Percentiles rank a stretch among this genome's conserved stretches.
These are phyloP conservation scores for Odontarrhena argentea DNA, from an alignment of 345 rosid species.

Conservation along the genomic window DNA sequence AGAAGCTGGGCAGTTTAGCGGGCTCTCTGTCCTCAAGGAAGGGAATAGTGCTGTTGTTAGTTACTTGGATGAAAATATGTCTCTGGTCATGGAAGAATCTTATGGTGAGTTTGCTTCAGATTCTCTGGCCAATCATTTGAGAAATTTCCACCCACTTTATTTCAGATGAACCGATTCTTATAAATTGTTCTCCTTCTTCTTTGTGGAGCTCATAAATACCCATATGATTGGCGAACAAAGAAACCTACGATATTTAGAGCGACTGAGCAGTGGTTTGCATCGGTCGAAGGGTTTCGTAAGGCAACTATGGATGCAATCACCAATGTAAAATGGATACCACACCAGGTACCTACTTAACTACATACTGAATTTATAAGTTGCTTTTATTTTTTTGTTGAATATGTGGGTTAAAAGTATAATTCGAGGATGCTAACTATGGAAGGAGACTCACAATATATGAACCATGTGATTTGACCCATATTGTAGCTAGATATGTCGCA, in stretches of 20 bases:
- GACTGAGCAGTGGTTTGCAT: slow-evolving; percentile 99
- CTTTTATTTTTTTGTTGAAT: not conserved
- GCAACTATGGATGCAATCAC: slow-evolving; percentile 85
- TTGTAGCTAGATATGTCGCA: not conserved
- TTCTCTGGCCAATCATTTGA: slow-evolving; percentile 22
- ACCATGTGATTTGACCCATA: slow-evolving; percentile 12
- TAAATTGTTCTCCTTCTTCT: slow-evolving; percentile 29
- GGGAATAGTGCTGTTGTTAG: slow-evolving; percentile 83
- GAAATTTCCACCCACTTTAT: not conserved
- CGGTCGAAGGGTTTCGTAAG: slow-evolving; percentile 84
- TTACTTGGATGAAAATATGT: slow-evolving; percentile 70
- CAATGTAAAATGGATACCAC: slow-evolving; percentile 83
- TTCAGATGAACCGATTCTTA: slow-evolving; percentile 10
- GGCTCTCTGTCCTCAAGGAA: slow-evolving; percentile 92
- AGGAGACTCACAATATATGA: slow-evolving; percentile 2
- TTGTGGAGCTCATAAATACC: slow-evolving; percentile 82
- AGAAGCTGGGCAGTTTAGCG: slow-evolving; percentile 83
- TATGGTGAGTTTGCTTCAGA: slow-evolving; percentile 58
- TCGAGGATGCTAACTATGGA: slow-evolving; percentile 2
- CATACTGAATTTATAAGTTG: slow-evolving; percentile 19
- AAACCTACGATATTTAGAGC: slow-evolving; percentile 96
- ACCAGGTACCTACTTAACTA: slow-evolving; percentile 64
- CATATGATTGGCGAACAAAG: slow-evolving; percentile 98
- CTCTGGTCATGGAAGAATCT: slow-evolving; percentile 81
- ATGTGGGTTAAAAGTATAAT: not conserved